Evolutionary conservation across 305 asterid species (phyloP), one percentile per base, ranked within the genome.

Genomic region (Stenogyne calaminthoides): DNA sequence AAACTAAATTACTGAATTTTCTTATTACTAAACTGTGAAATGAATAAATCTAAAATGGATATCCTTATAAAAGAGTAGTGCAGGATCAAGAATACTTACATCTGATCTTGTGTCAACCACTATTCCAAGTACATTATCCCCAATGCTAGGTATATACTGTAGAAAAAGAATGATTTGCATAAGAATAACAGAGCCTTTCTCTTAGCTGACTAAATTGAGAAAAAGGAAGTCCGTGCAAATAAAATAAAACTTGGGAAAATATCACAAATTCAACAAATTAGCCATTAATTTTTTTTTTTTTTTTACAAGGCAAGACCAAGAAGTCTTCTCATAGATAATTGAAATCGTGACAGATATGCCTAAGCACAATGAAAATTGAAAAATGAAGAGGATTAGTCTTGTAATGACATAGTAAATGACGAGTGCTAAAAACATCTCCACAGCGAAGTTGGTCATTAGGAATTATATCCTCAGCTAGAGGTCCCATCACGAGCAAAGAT

Each of bases 81-180:
- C 58, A 64, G 62, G 42, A 75, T 62, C n/a, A 77, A 67, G 67
- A 78, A 71, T 70, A 76, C 99, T 92, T 83, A 94, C 99, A 80
- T 94, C 99, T 40, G 98, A 81, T 85, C 71, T 92, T 67, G 87
- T 56, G 77, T 94, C 98, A 40, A 85, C 95, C 77, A 94, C 96
- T 52, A 92, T 88, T 59, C 99, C 99, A 54, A 94, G 98, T 62
- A 92, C 85, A 75, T 88, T 79, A 82, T 94, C 99, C 82, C 99
- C 98, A 36, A 73, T 84, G 22, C 84, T 78, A 72, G 99, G 98
- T 49, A 82, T 87, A 76, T 90, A 94, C 99, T 94, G 91, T 46
- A 63, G 70, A 75, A 34, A 79, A 19, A 51, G 49, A 80, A 68
- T 37, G 51, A 58, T 20, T 54, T 14, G 67, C 37, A 27, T 69